These are phyloP conservation scores for Phytophthora boehmeriae DNA, from an alignment of 352 stramenopile genomes.

Conservation along the genomic window DNA sequence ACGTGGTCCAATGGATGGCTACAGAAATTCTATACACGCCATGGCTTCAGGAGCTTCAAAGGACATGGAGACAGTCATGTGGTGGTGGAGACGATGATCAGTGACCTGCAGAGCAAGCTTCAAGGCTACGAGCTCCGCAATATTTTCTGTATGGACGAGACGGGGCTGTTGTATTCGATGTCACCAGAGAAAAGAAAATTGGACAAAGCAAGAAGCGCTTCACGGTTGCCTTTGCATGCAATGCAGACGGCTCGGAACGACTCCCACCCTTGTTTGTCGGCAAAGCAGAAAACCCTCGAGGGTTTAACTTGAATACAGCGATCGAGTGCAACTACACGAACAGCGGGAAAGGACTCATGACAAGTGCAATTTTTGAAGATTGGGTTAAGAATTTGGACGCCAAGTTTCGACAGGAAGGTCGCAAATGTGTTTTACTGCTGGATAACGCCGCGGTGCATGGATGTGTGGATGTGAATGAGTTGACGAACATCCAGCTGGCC, in stretches of 20 bases:
- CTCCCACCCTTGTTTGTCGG: constrained; percentile 39
- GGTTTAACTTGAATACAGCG: constrained; percentile 21
- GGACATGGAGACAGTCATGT: constrained; percentile 11
- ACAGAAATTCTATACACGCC: constrained; percentile 38
- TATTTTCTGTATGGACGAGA: constrained; percentile 39
- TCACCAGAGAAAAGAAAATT: constrained; percentile 24
- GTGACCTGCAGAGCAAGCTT: constrained; percentile 23
- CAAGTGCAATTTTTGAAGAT: constrained; percentile 32
- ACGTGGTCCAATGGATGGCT: constrained; percentile 41
- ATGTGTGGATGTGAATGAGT: constrained; percentile 16
- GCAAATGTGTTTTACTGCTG: constrained; percentile 33
- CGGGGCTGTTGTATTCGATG: constrained; percentile 27
- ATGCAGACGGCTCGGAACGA: constrained; percentile 42
- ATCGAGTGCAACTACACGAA: constrained; percentile 34
- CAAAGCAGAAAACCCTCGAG: constrained; percentile 34
- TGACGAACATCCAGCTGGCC: constrained; percentile 33
- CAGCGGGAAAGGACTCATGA: constrained; percentile 41
- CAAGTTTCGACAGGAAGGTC: constrained; percentile 23
- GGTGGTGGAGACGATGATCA: constrained; percentile 5
- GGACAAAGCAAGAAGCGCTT: constrained; percentile 34
- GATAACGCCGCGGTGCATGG: constrained; percentile 35
- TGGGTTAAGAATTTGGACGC: constrained; percentile 37
- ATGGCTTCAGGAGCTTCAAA: constrained; percentile 26
- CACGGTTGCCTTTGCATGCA: constrained; percentile 31
- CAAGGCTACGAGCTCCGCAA: constrained; percentile 14